Evolutionary conservation across 1,284 basidiomycete genomes (phyloP), one percentile per base, ranked within the genome.

Genomic region (Malassezia japonica): DNA sequence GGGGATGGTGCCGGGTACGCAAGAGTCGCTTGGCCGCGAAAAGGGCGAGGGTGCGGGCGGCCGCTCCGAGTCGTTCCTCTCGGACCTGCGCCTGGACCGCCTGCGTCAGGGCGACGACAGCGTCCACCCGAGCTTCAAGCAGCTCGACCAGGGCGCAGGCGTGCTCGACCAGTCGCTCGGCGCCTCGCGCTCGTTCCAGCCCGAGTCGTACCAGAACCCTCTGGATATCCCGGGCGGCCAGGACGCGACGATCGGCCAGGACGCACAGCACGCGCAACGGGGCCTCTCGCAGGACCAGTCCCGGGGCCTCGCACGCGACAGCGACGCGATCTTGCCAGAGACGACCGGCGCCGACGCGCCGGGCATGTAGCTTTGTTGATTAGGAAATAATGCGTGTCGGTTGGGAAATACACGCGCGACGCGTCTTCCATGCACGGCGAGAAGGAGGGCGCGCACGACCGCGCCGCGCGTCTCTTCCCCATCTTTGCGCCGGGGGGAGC

Each of bases 101-200:
- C 46, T 54, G n/a, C 51, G 51, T 12, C 51, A 54, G 41, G 13
- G 31, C 5, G 46, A 54, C 20, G 51, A 54, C 23, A 31, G 23
- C 13, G 51, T 54, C 13, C 51, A 54, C 24, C 37, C 51, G 9
- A 40, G 42, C 21, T 54, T 54, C 24, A 54, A 54, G 36, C 51
- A 43, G 41, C 42, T 54, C 13, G 51, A 54, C 9, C 46, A 48
- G 12, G 29, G 40, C 23, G 27, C 40, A 21, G 20, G 35, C 15
- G 51, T 54, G 36, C 34, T 53, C 13, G 50, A 53, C 28, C 45
- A 47, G 28, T 52, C 50, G 25, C 34, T 47, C 15, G 9, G 25
- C 20, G 38, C 13, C 10, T 13, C 50, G 23, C 50, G 50, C 34
- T 41, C 50, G 7, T 53, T 53, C 46, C 50, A 53, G 38, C 45